Percentiles rank a stretch among this genome's conserved stretches.
Evolutionary conservation across 148 eudicot genomes (phyloP).

Genomic region (Amaranthus palmeri): DNA sequence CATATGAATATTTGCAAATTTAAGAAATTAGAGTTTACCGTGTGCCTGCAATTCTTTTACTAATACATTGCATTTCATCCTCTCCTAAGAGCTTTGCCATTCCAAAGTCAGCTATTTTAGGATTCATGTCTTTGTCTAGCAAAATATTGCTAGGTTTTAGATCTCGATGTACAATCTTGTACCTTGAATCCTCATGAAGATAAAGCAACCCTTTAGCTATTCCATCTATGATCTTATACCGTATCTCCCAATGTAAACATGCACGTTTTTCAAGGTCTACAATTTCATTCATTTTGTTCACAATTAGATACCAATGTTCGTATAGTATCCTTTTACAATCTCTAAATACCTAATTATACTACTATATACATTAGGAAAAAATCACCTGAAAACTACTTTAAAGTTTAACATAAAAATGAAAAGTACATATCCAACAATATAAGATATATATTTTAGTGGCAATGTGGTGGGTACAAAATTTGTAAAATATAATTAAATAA

Average conservation of each 20-base stretch:
- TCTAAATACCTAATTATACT: too few relatives aligned
- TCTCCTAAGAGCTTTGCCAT: slow-evolving; percentile 25
- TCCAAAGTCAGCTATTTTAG: slow-evolving; percentile 35
- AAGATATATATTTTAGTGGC: too few relatives aligned
- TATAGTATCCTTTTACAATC: too few relatives aligned
- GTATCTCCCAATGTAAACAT: slow-evolving; percentile 24
- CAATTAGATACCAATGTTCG: too few relatives aligned
- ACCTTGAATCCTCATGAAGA: slow-evolving; percentile 31
- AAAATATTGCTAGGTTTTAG: slow-evolving; percentile 31
- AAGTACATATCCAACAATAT: not conserved
- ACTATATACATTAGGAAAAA: not conserved
- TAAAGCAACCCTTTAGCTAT: slow-evolving; percentile 28
- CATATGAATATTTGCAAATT: not conserved
- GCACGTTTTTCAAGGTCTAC: slow-evolving; percentile 12
- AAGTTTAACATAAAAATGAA: not conserved
- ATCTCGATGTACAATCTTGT: slow-evolving; percentile 27
- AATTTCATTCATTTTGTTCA: not conserved
- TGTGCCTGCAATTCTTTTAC: slow-evolving; percentile 18
- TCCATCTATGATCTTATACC: slow-evolving; percentile 25
- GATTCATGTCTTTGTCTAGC: slow-evolving; percentile 24
- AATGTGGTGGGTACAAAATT: too few relatives aligned
- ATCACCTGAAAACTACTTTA: not conserved
- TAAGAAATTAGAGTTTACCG: slow-evolving; percentile 10
- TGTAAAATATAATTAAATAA: too few relatives aligned
- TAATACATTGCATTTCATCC: slow-evolving; percentile 20